These are phyloP conservation scores for Gautieria morchelliformis DNA, from an alignment of 768 basidiomycete species.

Conservation along the genomic window DNA sequence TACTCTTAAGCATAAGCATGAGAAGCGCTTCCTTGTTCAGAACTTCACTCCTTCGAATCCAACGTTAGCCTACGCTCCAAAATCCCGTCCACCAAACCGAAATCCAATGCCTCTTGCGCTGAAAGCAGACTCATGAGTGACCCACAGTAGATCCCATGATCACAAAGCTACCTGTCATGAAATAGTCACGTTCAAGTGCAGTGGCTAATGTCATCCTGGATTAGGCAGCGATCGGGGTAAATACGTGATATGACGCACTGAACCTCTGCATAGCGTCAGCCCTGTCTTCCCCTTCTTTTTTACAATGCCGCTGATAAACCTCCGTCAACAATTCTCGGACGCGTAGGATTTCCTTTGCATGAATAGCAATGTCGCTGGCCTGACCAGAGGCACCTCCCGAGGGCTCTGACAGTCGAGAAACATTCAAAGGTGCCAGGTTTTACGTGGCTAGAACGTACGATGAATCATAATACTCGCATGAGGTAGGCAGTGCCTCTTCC, in stretches of 20 bases:
- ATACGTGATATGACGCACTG: constrained; percentile 37
- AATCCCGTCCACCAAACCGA: constrained; percentile 91
- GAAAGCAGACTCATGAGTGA: constrained; percentile 3
- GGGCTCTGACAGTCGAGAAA: constrained; percentile 52
- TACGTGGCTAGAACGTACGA: constrained; percentile 43
- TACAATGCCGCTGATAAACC: constrained; percentile 87
- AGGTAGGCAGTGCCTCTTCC: constrained; percentile 85
- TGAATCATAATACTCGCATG: constrained; percentile 98
- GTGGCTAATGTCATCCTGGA: constrained; percentile 42
- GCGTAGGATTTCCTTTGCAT: constrained; percentile 91
- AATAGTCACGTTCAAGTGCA: constrained; percentile 91
- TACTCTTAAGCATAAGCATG: background rate
- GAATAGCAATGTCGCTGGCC: constrained; percentile 95
- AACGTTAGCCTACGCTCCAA: constrained; percentile 35
- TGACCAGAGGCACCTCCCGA: constrained; percentile 95
- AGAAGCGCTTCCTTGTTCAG: background rate
- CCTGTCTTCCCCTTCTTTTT: constrained; percentile 49
- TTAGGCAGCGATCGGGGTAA: constrained; percentile 9
- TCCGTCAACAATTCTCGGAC: constrained; percentile 74
- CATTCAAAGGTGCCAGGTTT: background rate
- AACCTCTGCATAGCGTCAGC: constrained; percentile 65
- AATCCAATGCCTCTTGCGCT: constrained; percentile 82
- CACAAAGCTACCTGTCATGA: constrained; percentile 54
- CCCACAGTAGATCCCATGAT: background rate
- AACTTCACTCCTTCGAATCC: background rate